Percentiles rank a stretch among this genome's conserved stretches.
Evolutionary conservation across 2,329 filamentous ascomycete genomes (phyloP).

Genomic region (Cladosporium sp.): DNA sequence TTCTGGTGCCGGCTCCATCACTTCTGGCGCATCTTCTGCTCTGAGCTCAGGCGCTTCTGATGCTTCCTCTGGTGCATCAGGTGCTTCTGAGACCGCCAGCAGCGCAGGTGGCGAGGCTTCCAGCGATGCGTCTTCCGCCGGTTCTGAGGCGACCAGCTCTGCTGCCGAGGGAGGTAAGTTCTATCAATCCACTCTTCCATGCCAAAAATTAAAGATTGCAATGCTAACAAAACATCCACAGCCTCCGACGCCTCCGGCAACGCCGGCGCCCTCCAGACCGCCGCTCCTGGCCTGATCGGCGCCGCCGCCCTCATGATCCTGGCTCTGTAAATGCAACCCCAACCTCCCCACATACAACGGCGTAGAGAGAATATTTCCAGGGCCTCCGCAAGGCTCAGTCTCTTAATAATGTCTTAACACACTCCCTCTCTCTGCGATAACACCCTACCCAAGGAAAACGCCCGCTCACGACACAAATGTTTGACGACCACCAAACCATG

Average conservation of each 20-base stretch:
- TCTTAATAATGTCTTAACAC: conserved; percentile 9
- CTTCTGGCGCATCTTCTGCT: conserved; percentile 15
- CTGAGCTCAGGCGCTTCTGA: conserved; percentile 13
- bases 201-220: background rate
- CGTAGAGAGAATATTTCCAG: background rate
- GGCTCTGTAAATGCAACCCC: conserved; percentile 24
- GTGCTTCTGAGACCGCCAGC: background rate
- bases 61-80: conserved; percentile 5
- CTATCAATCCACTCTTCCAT: conserved; percentile 1
- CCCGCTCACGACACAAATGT: background rate
- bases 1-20: conserved; percentile 16
- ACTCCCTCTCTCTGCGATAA: background rate
- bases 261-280: conserved; percentile 27
- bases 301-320: conserved; percentile 42
- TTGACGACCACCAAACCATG: background rate
- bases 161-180: conserved; percentile 5
- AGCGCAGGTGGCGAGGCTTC: background rate
- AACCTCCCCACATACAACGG: background rate
- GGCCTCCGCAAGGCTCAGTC: background rate
- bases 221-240: background rate
- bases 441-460: background rate
- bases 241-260: background rate
- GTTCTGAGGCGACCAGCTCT: conserved; percentile 12
- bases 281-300: conserved; percentile 30
- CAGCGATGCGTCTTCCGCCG: conserved; percentile 8